Conservation (phyloP, 148 eudicot species). For the Rhododendron ovatum region DNA sequence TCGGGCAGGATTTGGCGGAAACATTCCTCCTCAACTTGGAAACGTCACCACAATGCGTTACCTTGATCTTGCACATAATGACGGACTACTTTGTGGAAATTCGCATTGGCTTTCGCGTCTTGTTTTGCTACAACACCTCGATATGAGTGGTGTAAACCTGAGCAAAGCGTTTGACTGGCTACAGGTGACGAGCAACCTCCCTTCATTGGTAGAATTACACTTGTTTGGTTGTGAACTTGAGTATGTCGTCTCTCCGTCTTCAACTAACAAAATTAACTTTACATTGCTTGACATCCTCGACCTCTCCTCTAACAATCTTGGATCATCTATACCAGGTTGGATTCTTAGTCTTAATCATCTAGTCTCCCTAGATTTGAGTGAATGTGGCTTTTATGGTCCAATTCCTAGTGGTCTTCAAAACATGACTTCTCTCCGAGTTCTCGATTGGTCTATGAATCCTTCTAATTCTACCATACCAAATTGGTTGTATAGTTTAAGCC, state of each 20-base stretch:
- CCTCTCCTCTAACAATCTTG: background rate
- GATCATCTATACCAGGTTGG: background rate
- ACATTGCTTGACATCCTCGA: background rate
- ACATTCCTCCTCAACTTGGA: constrained; percentile 9
- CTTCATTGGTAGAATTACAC: background rate
- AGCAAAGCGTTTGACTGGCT: background rate
- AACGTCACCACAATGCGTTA: constrained; percentile 3
- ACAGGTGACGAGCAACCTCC: background rate
- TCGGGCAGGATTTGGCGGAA: background rate
- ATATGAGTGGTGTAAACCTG: background rate
- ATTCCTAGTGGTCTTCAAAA: background rate
- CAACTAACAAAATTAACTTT: background rate
- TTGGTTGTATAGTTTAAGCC: background rate
- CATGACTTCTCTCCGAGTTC: background rate
- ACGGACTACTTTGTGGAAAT: background rate
- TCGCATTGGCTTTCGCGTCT: background rate
- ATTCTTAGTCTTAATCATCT: background rate
- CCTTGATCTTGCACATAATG: background rate
- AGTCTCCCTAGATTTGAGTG: background rate
- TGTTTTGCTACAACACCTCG: background rate
- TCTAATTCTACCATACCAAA: background rate
- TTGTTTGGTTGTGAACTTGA: no score
- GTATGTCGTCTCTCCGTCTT: background rate
- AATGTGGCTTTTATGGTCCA: background rate
- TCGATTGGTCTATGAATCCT: background rate